phyloP scores from a whole-genome alignment of 768 basidiomycete species.

The Lepiota venenata region DNA sequence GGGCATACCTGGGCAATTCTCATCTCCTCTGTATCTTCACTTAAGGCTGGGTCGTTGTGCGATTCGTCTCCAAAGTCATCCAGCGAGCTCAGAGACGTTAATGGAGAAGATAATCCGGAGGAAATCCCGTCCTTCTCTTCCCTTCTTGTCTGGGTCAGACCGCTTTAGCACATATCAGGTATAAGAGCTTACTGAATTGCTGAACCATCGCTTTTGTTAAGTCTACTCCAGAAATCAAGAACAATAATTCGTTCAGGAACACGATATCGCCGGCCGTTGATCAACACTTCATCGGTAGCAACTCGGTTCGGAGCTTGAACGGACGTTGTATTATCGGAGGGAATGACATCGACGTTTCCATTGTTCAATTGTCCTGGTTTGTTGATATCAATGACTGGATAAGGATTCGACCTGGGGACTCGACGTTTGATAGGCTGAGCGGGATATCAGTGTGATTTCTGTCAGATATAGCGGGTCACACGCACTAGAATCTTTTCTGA shows the following conservation, averaged over 20 bases:
- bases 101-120: conserved; percentile 64
- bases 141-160: conserved; percentile 19
- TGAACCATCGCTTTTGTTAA: conserved; percentile 42
- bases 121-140: conserved; percentile 27
- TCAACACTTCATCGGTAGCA: conserved; percentile 76
- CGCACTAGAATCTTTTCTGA: conserved; percentile 82
- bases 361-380: conserved; percentile 78
- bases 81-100: conserved; percentile 72
- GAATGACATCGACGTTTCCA: conserved; percentile 87
- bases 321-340: conserved; percentile 51
- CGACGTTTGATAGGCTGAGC: conserved; percentile 78
- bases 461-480: conserved; percentile 14
- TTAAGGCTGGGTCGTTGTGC: conserved; percentile 20
- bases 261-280: conserved; percentile 86
- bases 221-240: conserved; percentile 94
- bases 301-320: conserved; percentile 34
- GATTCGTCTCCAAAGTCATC: conserved; percentile 52
- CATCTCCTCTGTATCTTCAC: conserved; percentile 45
- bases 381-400: conserved; percentile 67
- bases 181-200: conserved; percentile 37
- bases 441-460: conserved; percentile 9
- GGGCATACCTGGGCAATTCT: conserved; percentile 56
- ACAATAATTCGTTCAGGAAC: conserved; percentile 90
- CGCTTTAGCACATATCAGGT: neutral
- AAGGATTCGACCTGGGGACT: conserved; percentile 65